Base-by-base conservation (phyloP, 2,329 filamentous ascomycete species). In the Ceratocystis smalleyi region DNA sequence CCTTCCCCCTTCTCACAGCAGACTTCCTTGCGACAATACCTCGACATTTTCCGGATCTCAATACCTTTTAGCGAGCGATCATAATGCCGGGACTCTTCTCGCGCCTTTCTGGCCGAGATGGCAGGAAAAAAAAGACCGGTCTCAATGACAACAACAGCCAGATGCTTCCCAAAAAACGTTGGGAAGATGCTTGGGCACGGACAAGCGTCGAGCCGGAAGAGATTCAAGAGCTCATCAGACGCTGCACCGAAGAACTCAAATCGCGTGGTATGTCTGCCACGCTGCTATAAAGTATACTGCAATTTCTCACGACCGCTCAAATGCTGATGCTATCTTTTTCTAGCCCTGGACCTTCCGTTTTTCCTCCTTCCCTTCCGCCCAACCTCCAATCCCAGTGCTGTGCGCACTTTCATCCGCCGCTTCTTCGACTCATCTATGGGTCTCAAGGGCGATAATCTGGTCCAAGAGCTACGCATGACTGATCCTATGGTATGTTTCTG, bases 321-420 rank as follows among this genome's bases (percentile, higher is more conserved):
- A 51, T 45, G 51, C 59, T 65, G 35, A 62, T 49, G 24, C 32
- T 35, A 17, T 15, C n/a, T 57, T n/a, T 40, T 65, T 67, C 40
- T 68, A 95, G 91, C 86, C 69, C 85, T 97, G 71, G 87, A 96
- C 73, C 85, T 87, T 67, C 94, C 94, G 0, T 97, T 99, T 74
- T 82, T 97, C 32, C 85, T 99, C 7, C 82, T 99, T 3, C 94
- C 94, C 12, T 99, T 96, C 76, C 87, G 94, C 70, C 94, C 92
- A 24, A 90, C 89, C 32, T 94, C 91, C 68, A 91, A 99, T 73
- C 87, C 92, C 54, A 94, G 89, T 74, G 89, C 89, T 62, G 91
- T 95, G 67, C 89, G 91, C 73, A 92, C 88, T 24, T 97, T 97
- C 71, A 82, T 99, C 70, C 86, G 90, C 71, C 91, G 92, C 75